Percentiles rank a stretch among this genome's conserved stretches.
These are phyloP conservation scores for Mayamaea pseudoterrestris DNA, from an alignment of 108 stramenopile genomes.

Conservation along the genomic window DNA sequence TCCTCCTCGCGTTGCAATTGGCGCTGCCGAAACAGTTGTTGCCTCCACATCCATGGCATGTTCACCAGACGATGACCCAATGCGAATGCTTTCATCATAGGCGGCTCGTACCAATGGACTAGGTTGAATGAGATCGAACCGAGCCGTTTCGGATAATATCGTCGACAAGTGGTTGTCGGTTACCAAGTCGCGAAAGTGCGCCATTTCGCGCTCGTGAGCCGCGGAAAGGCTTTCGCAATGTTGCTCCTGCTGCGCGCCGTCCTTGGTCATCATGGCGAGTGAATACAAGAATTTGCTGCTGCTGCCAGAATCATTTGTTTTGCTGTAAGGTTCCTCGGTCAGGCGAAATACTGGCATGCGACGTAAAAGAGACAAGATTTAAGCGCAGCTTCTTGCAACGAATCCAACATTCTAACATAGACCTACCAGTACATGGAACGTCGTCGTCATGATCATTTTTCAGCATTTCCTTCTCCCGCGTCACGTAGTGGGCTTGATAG, in stretches of 20 bases:
- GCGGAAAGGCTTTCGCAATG: background rate
- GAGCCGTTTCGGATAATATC: background rate
- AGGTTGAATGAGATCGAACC: background rate
- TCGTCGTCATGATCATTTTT: background rate
- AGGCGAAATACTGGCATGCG: background rate
- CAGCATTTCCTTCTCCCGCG: too few relatives aligned
- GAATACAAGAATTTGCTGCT: background rate
- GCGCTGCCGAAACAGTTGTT: too few relatives aligned
- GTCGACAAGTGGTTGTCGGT: background rate
- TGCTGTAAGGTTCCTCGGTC: background rate
- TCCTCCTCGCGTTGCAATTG: too few relatives aligned
- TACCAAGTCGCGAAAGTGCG: constrained; percentile 1
- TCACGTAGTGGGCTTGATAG: background rate
- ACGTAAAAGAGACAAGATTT: background rate
- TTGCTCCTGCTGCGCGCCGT: background rate
- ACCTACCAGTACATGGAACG: background rate
- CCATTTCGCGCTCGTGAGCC: constrained; percentile 11
- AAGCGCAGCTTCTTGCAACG: background rate
- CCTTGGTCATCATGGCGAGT: background rate
- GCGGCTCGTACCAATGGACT: background rate
- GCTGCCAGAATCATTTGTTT: background rate
- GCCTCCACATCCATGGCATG: too few relatives aligned
- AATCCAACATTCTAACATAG: background rate
- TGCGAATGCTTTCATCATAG: background rate
- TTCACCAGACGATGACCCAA: background rate